Evolutionary conservation across 2,329 filamentous ascomycete species (phyloP), one percentile per base, ranked within the genome.

Genomic region (Monosporascus sp.): DNA sequence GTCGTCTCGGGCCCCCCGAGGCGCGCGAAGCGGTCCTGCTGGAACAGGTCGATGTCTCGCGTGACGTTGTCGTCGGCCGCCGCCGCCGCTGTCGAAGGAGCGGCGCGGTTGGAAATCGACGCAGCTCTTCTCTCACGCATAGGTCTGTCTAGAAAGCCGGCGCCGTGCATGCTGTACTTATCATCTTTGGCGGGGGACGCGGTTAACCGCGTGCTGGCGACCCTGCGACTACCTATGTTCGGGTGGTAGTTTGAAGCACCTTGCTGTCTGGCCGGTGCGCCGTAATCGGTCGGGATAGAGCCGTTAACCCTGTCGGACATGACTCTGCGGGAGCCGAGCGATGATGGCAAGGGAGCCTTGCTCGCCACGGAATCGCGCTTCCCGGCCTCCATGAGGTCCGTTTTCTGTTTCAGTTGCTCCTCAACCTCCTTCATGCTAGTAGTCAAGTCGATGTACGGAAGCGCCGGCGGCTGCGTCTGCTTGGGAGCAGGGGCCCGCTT

Each of bases 41-140:
- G 69, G 6, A 80, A 54, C 3, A 79, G 67, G 54, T 81, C 78
- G 44, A 78, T 71, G 17, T 67, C 63, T 18, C 62, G 67, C 2
- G 69, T 62, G 6, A 69, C 67, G n/a, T 56, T 62, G 18, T 60
- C 60, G 14, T 14, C 24, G 22, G n/a, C 41, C 11, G 7, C 41
- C 20, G 22, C 4, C 15, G 42, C 42, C 20, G 42, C 39, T 17
- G 31, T 14, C 9, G 11, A 14, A 34, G 31, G 31, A 34, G 39
- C 18, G 14, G 68, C 54, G n/a, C 64, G 65, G 11, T 57, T 58
- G 18, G 65, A 59, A 15, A 56, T 60, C 56, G 39, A 42, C 17
- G 18, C 22, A 9, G 11, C 22, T 42, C 39, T 9, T 20, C 22
- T 6, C 20, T 24, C n/a, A 6, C 39, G 39, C 39, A 20, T 20